These are phyloP conservation scores for Phytophthora sansomeana DNA, from an alignment of 352 stramenopile species.

Conservation along the genomic window DNA sequence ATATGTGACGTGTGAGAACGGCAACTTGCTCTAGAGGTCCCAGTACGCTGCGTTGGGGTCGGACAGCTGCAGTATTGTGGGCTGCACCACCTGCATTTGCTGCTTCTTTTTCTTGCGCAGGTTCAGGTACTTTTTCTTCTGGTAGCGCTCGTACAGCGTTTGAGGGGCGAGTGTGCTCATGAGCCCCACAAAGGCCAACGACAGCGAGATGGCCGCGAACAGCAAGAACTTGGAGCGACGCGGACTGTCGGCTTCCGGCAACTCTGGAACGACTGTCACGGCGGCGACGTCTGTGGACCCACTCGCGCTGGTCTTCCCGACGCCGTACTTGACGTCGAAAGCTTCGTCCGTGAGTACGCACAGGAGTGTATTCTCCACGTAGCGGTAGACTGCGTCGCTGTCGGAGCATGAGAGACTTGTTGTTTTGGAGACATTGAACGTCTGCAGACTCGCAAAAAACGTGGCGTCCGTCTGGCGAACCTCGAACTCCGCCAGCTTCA, in stretches of 20 bases:
- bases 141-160: constrained; percentile 36
- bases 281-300: constrained; percentile 5
- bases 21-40: constrained; percentile 19
- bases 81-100: constrained; percentile 13
- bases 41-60: constrained; percentile 27
- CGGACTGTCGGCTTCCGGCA: constrained; percentile 33
- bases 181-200: constrained; percentile 30
- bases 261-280: constrained; percentile 5
- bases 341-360: constrained; percentile 49
- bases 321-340: constrained; percentile 47
- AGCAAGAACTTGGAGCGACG: constrained; percentile 49
- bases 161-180: constrained; percentile 30
- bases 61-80: constrained; percentile 9
- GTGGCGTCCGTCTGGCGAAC: constrained; percentile 44
- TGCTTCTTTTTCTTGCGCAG: constrained; percentile 24
- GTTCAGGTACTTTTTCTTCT: constrained; percentile 32
- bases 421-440: constrained; percentile 45
- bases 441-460: constrained; percentile 32
- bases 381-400: constrained; percentile 31
- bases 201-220: constrained; percentile 24
- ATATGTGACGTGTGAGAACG: constrained; percentile 5
- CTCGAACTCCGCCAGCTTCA: constrained; percentile 49
- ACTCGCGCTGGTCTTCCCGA: constrained; percentile 12
- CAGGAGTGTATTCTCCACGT: constrained; percentile 52
- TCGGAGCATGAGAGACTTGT: constrained; percentile 47